Evolutionary conservation across 2,329 filamentous ascomycete genomes (phyloP), one percentile per base, ranked within the genome.

Genomic region (Aspergillus clavatus): DNA sequence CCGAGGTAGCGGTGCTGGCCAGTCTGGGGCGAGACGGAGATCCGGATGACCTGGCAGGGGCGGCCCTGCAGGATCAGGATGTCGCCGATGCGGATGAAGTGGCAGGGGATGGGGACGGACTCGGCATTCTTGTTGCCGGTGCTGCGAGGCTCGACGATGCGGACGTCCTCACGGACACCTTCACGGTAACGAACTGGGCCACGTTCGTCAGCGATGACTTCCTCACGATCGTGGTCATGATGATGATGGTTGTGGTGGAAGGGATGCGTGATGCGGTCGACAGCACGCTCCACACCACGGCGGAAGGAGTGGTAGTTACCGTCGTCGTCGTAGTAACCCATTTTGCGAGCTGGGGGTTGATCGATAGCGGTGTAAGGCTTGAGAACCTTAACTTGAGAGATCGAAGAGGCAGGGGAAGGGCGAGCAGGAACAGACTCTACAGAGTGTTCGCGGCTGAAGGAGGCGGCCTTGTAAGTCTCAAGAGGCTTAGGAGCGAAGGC

Each of bases 1-100:
- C 93, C 93, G 55, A 98, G 87, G 83, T 97, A 98, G 71, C 93
- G 88, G 85, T 98, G 91, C 83, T 98, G 93, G 72, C 93, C 93
- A 53, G 93, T 98, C 78, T 95, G 91, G 59, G 88, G 81, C 47
- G 91, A 97, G 75, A 90, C 95, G 60, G 89, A 95, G 84, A 98
- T 96, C 72, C 91, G 91, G 80, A 98, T 98, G 73, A 98, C 91
- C 83, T 98, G 93, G 87, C 89, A 97, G 66, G 93, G 90, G 63
- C 93, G 91, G 72, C 91, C 91, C 82, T 98, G 93, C 59, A 98
- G 89, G 78, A 97, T 94, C 75, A 98, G 76, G 76, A 98, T 87
- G 75, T 98, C 93, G 73, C 93, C 93, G 64, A 97, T 87, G 78
- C 93, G 93, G 78, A 98, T 91, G 81, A 97, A 94, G 83, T 98